Percentiles rank a stretch among this genome's conserved stretches.
Conservation (phyloP, 1,139 yeast species). For the Blastobotrys arbuscula region DNA sequence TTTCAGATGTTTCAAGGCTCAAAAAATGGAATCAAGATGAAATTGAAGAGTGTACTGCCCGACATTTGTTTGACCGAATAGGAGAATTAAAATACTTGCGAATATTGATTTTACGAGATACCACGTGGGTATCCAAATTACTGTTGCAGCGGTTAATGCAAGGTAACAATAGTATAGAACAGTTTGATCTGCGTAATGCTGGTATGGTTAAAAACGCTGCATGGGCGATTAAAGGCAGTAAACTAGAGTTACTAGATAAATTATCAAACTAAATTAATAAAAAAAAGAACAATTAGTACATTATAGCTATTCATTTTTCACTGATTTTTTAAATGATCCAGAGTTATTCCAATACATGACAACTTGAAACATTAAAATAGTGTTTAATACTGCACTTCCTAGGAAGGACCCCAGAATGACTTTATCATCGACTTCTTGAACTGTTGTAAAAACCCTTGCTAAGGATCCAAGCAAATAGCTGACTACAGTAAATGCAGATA, state of each 20-base stretch:
- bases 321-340: neutral
- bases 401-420: conserved; percentile 33
- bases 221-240: conserved; percentile 21
- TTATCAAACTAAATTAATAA: neutral
- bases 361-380: conserved; percentile 35
- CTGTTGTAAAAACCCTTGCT: conserved; percentile 53
- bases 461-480: conserved; percentile 53
- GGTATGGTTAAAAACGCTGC: conserved; percentile 20
- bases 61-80: conserved; percentile 23
- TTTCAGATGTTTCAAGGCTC: conserved; percentile 28
- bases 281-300: too few relatives aligned
- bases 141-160: conserved; percentile 15
- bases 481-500: conserved; percentile 48
- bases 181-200: conserved; percentile 19
- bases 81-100: conserved; percentile 18
- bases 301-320: neutral
- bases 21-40: conserved; percentile 28
- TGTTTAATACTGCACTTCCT: conserved; percentile 34
- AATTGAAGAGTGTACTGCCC: conserved; percentile 19
- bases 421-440: conserved; percentile 39
- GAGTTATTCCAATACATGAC: conserved; percentile 30
- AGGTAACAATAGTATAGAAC: conserved; percentile 7
- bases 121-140: conserved; percentile 26
- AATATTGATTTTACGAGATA: conserved; percentile 19
- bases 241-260: neutral